Percentiles rank a stretch among this genome's conserved stretches.
phyloP scores from a whole-genome alignment of 345 rosid genomes.

The Euclidium syriacum region DNA sequence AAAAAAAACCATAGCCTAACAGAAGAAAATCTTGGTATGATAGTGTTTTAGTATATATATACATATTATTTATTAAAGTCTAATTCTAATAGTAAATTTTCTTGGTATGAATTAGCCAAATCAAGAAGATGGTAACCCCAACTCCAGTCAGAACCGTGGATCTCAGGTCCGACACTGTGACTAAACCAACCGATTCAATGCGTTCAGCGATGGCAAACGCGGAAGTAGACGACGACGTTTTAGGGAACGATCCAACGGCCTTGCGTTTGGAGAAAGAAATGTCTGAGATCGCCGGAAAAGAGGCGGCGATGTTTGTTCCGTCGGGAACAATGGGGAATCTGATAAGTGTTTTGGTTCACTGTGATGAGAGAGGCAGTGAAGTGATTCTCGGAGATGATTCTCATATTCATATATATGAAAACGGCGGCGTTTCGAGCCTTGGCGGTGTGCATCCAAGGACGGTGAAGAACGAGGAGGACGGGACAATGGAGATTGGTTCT shows the following conservation, averaged over 20 bases:
- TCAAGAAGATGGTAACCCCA: slow-evolving; percentile 24
- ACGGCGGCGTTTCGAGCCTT: slow-evolving; percentile 79
- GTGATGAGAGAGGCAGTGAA: slow-evolving; percentile 88
- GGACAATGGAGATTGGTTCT: slow-evolving; percentile 66
- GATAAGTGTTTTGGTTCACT: slow-evolving; percentile 84
- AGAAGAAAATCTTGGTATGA: background rate
- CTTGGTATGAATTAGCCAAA: background rate
- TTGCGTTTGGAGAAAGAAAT: slow-evolving; percentile 57
- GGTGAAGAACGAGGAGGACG: slow-evolving; percentile 69
- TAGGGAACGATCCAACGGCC: slow-evolving; percentile 66
- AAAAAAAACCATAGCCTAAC: background rate
- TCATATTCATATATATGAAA: slow-evolving; percentile 77
- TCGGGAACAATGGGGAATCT: slow-evolving; percentile 98
- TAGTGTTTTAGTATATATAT: background rate
- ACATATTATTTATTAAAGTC: background rate
- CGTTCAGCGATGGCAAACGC: slow-evolving; percentile 86
- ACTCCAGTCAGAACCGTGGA: slow-evolving; percentile 73
- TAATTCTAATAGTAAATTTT: background rate
- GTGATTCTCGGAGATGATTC: slow-evolving; percentile 82
- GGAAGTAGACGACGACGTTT: slow-evolving; percentile 88
- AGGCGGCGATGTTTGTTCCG: slow-evolving; percentile 82
- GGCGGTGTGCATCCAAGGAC: slow-evolving; percentile 91
- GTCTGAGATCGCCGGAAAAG: slow-evolving; percentile 74
- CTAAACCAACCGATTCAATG: slow-evolving; percentile 84
- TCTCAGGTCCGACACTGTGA: slow-evolving; percentile 93